These are phyloP conservation scores for Tuctoria greenei DNA, from an alignment of 176 grass and related monocot species.

Conservation along the genomic window DNA sequence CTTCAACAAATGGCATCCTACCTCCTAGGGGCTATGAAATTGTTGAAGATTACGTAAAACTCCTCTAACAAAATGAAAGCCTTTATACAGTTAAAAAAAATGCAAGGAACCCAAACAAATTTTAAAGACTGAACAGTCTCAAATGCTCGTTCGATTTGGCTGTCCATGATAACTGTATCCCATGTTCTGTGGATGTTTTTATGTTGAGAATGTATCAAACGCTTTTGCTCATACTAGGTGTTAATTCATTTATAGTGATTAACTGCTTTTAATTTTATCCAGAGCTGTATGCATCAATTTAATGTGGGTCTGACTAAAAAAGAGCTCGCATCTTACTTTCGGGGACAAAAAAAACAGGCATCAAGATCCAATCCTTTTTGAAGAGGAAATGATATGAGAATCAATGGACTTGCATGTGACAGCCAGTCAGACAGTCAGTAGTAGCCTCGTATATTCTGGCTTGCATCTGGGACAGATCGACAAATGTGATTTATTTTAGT, in stretches of 20 bases:
- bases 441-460: slow-evolving; percentile 6
- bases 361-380: slow-evolving; percentile 9
- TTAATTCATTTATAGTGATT: not conserved
- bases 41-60: not conserved
- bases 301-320: not conserved
- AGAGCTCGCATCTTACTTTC: not conserved
- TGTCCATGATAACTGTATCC: not conserved
- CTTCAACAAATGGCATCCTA: not conserved
- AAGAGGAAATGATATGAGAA: slow-evolving; percentile 19
- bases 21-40: not conserved
- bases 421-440: slow-evolving; percentile 10
- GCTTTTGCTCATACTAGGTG: not conserved
- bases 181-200: not conserved
- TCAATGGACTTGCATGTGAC: slow-evolving; percentile 30
- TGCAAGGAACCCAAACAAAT: not conserved
- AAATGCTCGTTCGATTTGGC: not conserved
- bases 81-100: not conserved
- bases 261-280: slow-evolving; percentile 19
- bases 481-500: slow-evolving; percentile 33
- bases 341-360: not conserved
- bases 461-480: slow-evolving; percentile 41
- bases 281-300: not conserved
- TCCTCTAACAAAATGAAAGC: not conserved
- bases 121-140: not conserved
- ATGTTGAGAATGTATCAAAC: not conserved